Percentiles rank a stretch among this genome's conserved stretches.
Conservation (phyloP, 345 rosid species). For the Rubroshorea leprosula region DNA sequence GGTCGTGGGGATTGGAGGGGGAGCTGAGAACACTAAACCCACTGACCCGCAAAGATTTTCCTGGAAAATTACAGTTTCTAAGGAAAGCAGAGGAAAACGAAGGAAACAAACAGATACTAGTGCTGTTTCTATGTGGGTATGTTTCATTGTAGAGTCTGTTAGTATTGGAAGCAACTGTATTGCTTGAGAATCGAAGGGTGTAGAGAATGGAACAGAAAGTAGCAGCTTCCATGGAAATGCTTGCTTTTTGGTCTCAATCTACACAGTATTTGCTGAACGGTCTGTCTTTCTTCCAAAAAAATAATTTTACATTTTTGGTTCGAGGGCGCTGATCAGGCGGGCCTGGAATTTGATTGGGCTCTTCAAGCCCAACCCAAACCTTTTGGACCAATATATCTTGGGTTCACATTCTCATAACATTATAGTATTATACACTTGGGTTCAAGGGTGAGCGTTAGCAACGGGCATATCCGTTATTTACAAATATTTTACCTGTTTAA, state of each 20-base stretch:
- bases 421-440: too few relatives aligned
- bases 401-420: too few relatives aligned
- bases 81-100: slow-evolving; percentile 25
- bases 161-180: slow-evolving; percentile 11
- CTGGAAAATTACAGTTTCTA: slow-evolving; percentile 17
- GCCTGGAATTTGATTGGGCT: too few relatives aligned
- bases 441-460: too few relatives aligned
- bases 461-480: too few relatives aligned
- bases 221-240: slow-evolving; percentile 33
- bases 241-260: background rate
- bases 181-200: slow-evolving; percentile 24
- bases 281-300: too few relatives aligned
- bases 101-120: slow-evolving; percentile 17
- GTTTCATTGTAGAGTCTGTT: slow-evolving; percentile 11
- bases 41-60: slow-evolving; percentile 25
- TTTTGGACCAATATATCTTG: too few relatives aligned
- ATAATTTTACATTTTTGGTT: background rate
- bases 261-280: background rate
- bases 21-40: slow-evolving; percentile 40
- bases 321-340: too few relatives aligned
- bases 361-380: too few relatives aligned
- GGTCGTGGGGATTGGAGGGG: slow-evolving; percentile 20
- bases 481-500: too few relatives aligned
- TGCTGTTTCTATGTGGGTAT: slow-evolving; percentile 9
- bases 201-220: slow-evolving; percentile 34